Base-by-base conservation (phyloP, 108 stramenopile species). In the Cyclostephanos invisitatus region DNA sequence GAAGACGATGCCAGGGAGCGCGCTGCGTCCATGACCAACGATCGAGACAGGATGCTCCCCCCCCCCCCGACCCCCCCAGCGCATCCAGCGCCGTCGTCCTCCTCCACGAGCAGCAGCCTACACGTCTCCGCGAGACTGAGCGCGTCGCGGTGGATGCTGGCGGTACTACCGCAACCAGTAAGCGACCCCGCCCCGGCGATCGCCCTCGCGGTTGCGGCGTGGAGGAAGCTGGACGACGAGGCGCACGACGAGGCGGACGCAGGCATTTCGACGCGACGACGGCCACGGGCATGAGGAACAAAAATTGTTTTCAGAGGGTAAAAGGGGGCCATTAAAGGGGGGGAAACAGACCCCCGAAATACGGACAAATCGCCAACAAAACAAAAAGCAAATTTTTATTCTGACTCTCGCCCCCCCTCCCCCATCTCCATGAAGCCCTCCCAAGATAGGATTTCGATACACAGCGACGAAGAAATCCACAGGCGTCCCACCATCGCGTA, bases 11-110 rank as follows among this genome's bases (percentile, higher is more conserved):
- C 70, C 12, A 66, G 32, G 3, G 77, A 56, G 54, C 46, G 44
- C 15, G 77, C 77, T 27, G 70, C 59, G 61, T 78, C 77, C 70
- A 78, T 78, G 7, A 59, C 70, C 37, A 78, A 35, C 0, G 77
- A 78, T 56, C 51, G 66, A 2, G 70, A 56, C 49, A 78, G 22
- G n/a, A 46, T 64, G 44, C 8, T 24, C 14, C 55, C 28, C 9
- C 48, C 32, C 21, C 28, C 18, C 3, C n/a, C 6, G 1, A 7
- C 27, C 20, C 11, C 37, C 25, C 27, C 21, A 6, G 27, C n/a
- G 15, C 27, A 10, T 7, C 28, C 22, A 2, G 3, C 32, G 2
- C 32, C 32, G 32, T 32, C 32, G 32, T 74, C 65, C 60, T 74
- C 74, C 49, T 74, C 74, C 21, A 74, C 49, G 48, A 74, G 27